A percentile compares a stretch with the other conserved stretches of the same genome.
phyloP scores from a whole-genome alignment of 2,329 filamentous ascomycete species.

The Hymenoscyphus fructigenus region DNA sequence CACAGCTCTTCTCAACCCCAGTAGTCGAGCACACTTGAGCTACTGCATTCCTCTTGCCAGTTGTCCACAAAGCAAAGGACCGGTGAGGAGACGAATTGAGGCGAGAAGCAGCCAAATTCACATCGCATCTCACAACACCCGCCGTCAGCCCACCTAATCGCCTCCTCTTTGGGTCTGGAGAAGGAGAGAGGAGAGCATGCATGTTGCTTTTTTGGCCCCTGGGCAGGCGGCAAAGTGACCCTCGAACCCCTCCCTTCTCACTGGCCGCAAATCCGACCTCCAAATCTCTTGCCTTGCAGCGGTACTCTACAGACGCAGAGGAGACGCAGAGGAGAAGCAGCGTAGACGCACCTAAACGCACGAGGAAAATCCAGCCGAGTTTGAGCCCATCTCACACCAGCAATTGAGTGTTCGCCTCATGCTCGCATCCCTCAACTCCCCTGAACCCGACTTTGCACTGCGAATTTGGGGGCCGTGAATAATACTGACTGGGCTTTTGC shows the following conservation, averaged over 20 bases:
- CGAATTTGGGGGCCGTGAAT: background rate
- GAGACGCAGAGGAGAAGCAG: background rate
- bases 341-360: background rate
- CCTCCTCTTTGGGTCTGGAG: background rate
- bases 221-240: background rate
- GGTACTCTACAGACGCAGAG: background rate
- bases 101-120: no score
- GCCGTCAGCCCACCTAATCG: background rate
- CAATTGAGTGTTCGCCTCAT: background rate
- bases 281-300: background rate
- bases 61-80: background rate
- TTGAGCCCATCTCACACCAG: background rate
- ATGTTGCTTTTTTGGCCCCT: slow-evolving; percentile 1
- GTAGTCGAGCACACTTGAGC: background rate
- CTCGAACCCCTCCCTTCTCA: background rate
- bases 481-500: no score
- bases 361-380: background rate
- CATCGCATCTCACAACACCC: background rate
- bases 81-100: background rate
- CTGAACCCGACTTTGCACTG: background rate
- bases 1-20: background rate
- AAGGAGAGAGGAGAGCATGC: background rate
- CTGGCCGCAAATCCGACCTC: background rate
- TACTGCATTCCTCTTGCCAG: slow-evolving; percentile 1
- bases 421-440: background rate